Base-by-base conservation (phyloP, 805 yeast genomes). In the Barnettozyma californica region DNA sequence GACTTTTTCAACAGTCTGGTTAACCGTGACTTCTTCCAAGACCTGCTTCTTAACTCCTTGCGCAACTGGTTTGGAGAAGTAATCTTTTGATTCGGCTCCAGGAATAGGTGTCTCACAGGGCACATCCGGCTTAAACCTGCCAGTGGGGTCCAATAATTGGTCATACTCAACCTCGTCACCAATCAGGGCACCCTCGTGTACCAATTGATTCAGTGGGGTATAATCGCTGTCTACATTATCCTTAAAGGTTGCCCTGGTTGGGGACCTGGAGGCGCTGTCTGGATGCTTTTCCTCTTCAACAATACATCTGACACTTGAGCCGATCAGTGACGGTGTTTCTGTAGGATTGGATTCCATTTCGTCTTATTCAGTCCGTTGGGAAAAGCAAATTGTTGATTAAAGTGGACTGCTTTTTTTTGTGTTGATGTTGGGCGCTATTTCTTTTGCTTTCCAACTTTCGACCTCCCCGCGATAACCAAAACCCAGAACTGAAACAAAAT, bases 161-260 rank as follows among this genome's bases (percentile, higher is more conserved):
- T 74, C 81, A 55, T 81, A 73, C 52, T 73, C 76, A 54, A 74
- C 82, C 47, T 80, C 84, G 44, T 77, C 83, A 52, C 76, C 53
- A 56, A 80, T 61, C 7, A 81, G 64, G 4, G 83, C 83, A 36
- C 83, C 77, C 41, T 79, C 77, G 9, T 62, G 67, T 18, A 56
- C 62, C 27, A 70, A 57, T 18, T 72, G 70, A 21, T 59, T 68
- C 21, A 71, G 61, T 2, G 68, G 48, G 37, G 61, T 56, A 49
- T 61, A 61, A 41, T 55, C 52, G 26, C 49, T 18, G 18, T 39
- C 44, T 5, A 34, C 48, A 19, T 41, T 48, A 9, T 45, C 53
- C 9, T 45, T 10, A 19, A 44, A 50, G n/a, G 31, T 29, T 19
- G 50, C 34, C 26, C 39, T 51, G 11, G 58, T 46, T 11, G 63